phyloP scores from a whole-genome alignment of 2,329 filamentous ascomycete species.

The Clonostachys sp. region DNA sequence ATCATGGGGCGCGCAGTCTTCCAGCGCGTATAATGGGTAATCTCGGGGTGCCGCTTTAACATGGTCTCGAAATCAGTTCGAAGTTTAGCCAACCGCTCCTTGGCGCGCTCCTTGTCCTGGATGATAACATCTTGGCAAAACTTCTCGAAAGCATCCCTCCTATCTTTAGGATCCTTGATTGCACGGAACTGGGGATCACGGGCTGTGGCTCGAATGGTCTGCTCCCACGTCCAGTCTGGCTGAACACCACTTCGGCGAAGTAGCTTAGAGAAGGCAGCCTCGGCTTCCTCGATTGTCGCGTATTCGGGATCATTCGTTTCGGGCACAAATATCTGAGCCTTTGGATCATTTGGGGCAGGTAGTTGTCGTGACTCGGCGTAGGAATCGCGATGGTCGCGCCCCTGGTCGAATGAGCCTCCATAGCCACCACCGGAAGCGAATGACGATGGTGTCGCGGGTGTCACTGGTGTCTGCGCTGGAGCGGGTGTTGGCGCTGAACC shows the following conservation, averaged over 20 bases:
- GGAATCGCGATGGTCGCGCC: slow-evolving; percentile 11
- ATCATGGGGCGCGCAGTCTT: slow-evolving; percentile 93
- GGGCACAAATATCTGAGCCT: slow-evolving; percentile 55
- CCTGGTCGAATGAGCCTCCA: slow-evolving; percentile 28
- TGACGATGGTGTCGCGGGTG: slow-evolving; percentile 28
- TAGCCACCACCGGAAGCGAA: not conserved
- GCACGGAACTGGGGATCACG: slow-evolving; percentile 91
- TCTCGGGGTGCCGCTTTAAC: slow-evolving; percentile 94
- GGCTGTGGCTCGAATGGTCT: slow-evolving; percentile 79
- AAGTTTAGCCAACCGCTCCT: slow-evolving; percentile 87
- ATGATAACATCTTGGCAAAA: slow-evolving; percentile 85
- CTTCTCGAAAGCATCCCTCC: slow-evolving; percentile 89
- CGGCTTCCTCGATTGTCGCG: slow-evolving; percentile 77
- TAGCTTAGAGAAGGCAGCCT: slow-evolving; percentile 88
- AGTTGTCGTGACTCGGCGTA: slow-evolving; percentile 40
- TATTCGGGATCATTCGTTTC: slow-evolving; percentile 73
- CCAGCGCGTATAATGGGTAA: slow-evolving; percentile 96
- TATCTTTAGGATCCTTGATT: slow-evolving; percentile 86
- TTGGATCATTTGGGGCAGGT: slow-evolving; percentile 50
- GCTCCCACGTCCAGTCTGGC: slow-evolving; percentile 89
- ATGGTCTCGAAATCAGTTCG: slow-evolving; percentile 93
- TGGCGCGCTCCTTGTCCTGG: slow-evolving; percentile 91
- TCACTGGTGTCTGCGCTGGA: slow-evolving; percentile 33
- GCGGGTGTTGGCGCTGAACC: slow-evolving; percentile 48
- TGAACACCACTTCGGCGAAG: slow-evolving; percentile 81